Conservation (phyloP, 371 early-diverging fungal genomes). For the Fennellomyces sp. region DNA sequence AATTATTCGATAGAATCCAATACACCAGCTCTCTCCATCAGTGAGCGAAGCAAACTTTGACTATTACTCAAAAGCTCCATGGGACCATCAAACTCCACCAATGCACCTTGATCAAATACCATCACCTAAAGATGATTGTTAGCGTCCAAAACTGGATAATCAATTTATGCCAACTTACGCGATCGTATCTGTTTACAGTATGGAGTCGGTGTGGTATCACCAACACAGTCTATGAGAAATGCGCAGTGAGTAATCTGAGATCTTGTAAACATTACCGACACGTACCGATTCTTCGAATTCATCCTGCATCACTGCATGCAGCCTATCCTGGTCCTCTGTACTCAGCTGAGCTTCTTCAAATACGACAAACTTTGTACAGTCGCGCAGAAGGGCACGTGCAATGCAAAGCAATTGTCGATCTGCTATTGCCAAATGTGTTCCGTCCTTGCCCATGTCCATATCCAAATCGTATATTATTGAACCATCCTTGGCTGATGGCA, state of each 20-base stretch:
- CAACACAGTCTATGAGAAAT: slow-evolving; percentile 69
- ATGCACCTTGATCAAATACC: slow-evolving; percentile 67
- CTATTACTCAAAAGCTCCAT: slow-evolving; percentile 30
- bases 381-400: slow-evolving; percentile 76
- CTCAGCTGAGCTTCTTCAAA: slow-evolving; percentile 80
- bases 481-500: slow-evolving; percentile 23
- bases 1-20: slow-evolving; percentile 14
- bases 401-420: slow-evolving; percentile 84
- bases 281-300: slow-evolving; percentile 73
- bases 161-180: slow-evolving; percentile 15
- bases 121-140: slow-evolving; percentile 33
- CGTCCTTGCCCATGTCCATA: slow-evolving; percentile 60
- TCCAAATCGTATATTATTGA: slow-evolving; percentile 53
- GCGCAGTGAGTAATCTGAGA: background rate
- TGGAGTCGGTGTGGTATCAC: slow-evolving; percentile 83
- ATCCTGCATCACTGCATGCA: slow-evolving; percentile 80
- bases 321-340: slow-evolving; percentile 70
- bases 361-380: slow-evolving; percentile 69
- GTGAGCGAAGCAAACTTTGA: slow-evolving; percentile 30
- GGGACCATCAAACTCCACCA: slow-evolving; percentile 84
- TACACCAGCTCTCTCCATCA: slow-evolving; percentile 37
- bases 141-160: slow-evolving; percentile 16
- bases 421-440: slow-evolving; percentile 74
- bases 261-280: background rate
- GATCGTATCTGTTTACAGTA: slow-evolving; percentile 67